A percentile compares a stretch with the other conserved stretches of the same genome.
Conservation (phyloP, 179 eudicot species). For the Patellifolia procumbens region DNA sequence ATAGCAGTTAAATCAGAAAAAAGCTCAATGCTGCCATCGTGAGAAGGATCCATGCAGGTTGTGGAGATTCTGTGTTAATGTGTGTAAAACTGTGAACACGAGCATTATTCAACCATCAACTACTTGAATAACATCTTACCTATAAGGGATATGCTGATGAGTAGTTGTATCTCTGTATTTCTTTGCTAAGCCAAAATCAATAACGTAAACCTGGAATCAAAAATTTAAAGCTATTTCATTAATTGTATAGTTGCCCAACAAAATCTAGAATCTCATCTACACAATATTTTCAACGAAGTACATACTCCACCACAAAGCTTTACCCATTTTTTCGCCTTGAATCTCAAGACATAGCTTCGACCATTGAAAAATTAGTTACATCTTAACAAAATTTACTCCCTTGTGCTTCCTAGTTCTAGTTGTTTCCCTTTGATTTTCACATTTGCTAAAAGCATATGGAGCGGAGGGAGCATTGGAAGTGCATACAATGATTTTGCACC, state of each 20-base stretch:
- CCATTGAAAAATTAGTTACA: no score
- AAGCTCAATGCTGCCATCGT: background rate
- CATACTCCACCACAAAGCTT: no score
- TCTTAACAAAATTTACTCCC: no score
- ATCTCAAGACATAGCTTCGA: no score
- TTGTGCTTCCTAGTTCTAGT: no score
- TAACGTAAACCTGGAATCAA: constrained; percentile 59
- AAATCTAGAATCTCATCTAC: background rate
- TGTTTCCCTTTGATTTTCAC: no score
- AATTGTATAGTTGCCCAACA: background rate
- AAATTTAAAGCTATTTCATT: constrained; percentile 5
- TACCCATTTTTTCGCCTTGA: no score
- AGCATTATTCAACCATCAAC: constrained; percentile 5
- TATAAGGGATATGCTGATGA: constrained; percentile 89
- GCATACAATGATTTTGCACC: background rate
- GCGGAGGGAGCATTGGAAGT: background rate
- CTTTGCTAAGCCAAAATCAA: constrained; percentile 95
- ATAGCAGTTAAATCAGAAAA: background rate
- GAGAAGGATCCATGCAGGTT: background rate
- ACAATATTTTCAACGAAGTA: background rate
- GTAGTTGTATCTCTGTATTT: constrained; percentile 75
- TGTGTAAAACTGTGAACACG: background rate
- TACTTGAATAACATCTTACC: constrained; percentile 41
- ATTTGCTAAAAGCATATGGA: no score
- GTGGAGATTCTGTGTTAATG: background rate